A percentile compares a stretch with the other conserved stretches of the same genome.
Evolutionary conservation across 768 basidiomycete species (phyloP).

Genomic region (Suillus hirtellus): DNA sequence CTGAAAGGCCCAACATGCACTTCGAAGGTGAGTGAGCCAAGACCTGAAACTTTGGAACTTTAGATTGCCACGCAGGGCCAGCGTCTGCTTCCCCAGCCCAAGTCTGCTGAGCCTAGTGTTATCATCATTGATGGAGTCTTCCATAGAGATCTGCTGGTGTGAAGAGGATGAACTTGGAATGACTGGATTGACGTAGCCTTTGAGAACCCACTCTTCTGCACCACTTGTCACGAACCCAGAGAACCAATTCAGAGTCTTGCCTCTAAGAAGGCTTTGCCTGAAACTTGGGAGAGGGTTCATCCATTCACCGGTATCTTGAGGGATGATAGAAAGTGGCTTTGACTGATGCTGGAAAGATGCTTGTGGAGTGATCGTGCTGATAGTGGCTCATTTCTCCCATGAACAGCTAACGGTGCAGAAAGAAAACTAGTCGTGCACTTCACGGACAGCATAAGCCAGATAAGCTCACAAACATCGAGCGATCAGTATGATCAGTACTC

Average conservation of each 20-base stretch:
- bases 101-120: constrained; percentile 36
- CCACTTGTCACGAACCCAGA: constrained; percentile 85
- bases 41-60: constrained; percentile 70
- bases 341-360: constrained; percentile 30
- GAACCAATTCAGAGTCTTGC: constrained; percentile 81
- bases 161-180: constrained; percentile 22
- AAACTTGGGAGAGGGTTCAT: constrained; percentile 61
- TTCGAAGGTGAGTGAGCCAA: constrained; percentile 81
- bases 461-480: background rate
- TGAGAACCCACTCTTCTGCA: constrained; percentile 81
- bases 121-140: constrained; percentile 43
- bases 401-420: constrained; percentile 42
- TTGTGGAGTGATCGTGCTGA: constrained; percentile 51
- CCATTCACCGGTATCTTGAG: constrained; percentile 75
- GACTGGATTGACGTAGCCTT: constrained; percentile 44
- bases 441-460: constrained; percentile 3
- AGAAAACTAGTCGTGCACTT: constrained; percentile 71
- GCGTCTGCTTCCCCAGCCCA: constrained; percentile 61
- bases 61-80: constrained; percentile 72
- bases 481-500: constrained; percentile 27
- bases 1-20: constrained; percentile 60
- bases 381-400: constrained; percentile 33
- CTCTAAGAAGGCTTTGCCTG: constrained; percentile 68
- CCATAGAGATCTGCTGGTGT: constrained; percentile 32
- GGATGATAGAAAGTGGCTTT: constrained; percentile 46